Base-by-base conservation (phyloP, 1,284 basidiomycete species). In the Phellinidium pouzarii region DNA sequence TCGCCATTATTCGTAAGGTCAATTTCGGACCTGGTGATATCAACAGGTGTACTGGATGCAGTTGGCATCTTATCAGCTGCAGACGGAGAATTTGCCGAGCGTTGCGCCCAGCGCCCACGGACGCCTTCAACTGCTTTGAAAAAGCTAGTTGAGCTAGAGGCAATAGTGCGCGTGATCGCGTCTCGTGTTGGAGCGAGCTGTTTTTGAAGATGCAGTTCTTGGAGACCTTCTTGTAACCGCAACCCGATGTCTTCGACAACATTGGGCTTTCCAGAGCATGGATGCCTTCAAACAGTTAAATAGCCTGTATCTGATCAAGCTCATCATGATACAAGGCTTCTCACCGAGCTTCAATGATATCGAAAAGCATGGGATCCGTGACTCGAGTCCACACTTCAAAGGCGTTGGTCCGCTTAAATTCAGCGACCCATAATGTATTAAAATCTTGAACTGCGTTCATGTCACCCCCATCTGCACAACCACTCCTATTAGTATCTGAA, bases 81-180 rank as follows among this genome's bases (percentile, higher is more conserved):
- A 3, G 66, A 64, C 9, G 67, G 61, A 3, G 72, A 68, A 45
- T 66, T 69, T 5, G 69, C 60, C 27, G 70, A 65, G 20, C 81
- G 74, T 54, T 75, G 74, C 29, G 78, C 70, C 83, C 85, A 88
- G 41, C 85, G 73, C 31, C 74, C 87, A n/a, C 82, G 76, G 14
- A 94, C 86, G 27, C 90, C 90, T 62, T 91, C 90, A 19, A 94
- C 83, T 0, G 91, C 91, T 58, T 85, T 90, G 70, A 94, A 85
- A 59, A 96, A 82, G 55, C 79, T 84, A n/a, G 86, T 78, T 1
- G 88, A 88, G 6, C 91, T 87, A 2, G 76, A 77, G 0, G 77
- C 79, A 42, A 93, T 62, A 0, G 90, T 91, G 25, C 83, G 77
- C 12, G 83, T 77, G 38, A 95, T 80, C 0, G 86, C 91, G 65